Conservation (phyloP, 2,329 filamentous ascomycete species). For the Ilyonectria sp. region DNA sequence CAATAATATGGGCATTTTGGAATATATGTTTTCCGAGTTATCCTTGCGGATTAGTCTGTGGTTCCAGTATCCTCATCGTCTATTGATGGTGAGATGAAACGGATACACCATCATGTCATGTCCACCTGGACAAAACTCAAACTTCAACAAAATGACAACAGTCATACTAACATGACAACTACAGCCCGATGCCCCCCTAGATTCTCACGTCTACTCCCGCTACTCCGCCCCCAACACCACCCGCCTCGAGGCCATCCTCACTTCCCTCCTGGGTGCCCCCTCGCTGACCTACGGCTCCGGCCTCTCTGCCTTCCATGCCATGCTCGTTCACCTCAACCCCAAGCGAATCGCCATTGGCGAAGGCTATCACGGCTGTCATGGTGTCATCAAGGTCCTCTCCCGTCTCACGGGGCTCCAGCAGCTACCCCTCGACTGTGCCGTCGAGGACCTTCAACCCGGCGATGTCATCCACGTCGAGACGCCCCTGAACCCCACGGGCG, state of each 20-base stretch:
- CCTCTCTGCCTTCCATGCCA: slow-evolving; percentile 88
- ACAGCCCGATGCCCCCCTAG: slow-evolving; percentile 65
- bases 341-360: slow-evolving; percentile 84
- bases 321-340: slow-evolving; percentile 88
- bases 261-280: slow-evolving; percentile 78
- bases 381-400: slow-evolving; percentile 80
- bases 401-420: slow-evolving; percentile 83
- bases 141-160: background rate
- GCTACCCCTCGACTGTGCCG: slow-evolving; percentile 78
- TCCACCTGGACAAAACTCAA: background rate
- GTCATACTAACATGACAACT: slow-evolving; percentile 35
- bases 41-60: background rate
- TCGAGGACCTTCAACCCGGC: slow-evolving; percentile 77
- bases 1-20: background rate
- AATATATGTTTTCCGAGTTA: background rate
- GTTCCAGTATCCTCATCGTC: background rate
- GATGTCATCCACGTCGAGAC: slow-evolving; percentile 95
- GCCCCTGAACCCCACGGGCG: slow-evolving; percentile 91
- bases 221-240: slow-evolving; percentile 83
- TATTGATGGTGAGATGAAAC: background rate
- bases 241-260: slow-evolving; percentile 87
- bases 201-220: slow-evolving; percentile 88
- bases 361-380: slow-evolving; percentile 96
- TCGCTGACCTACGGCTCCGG: slow-evolving; percentile 87
- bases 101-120: background rate